phyloP scores from a whole-genome alignment of 129 eudicot species.

The Deinandra increscens region DNA sequence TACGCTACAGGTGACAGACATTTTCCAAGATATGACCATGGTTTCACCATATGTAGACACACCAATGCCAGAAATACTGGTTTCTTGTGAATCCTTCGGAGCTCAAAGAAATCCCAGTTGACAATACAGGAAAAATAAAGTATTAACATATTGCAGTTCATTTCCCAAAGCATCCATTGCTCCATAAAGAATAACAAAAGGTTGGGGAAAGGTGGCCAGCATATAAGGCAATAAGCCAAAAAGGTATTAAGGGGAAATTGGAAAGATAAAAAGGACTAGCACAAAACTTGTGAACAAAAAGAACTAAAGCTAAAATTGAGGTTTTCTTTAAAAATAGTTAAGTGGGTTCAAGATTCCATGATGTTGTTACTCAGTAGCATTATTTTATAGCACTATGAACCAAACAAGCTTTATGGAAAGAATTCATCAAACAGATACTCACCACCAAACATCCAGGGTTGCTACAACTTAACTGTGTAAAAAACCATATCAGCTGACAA shows the following conservation, averaged over 20 bases:
- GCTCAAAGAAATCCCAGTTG: conserved; percentile 18
- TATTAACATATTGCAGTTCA: conserved; percentile 26
- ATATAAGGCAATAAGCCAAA: conserved; percentile 40
- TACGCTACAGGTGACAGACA: conserved; percentile 8
- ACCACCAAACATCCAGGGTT: conserved; percentile 12
- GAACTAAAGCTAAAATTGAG: conserved; percentile 15
- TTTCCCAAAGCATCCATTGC: conserved; percentile 24
- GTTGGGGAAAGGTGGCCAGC: conserved; percentile 35
- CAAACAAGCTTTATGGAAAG: conserved; percentile 13
- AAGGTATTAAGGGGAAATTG: conserved; percentile 23
- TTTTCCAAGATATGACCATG: conserved; percentile 19
- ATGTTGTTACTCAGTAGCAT: conserved; percentile 7
- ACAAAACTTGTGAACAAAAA: conserved; percentile 19
- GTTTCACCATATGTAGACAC: conserved; percentile 30
- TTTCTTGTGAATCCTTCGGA: conserved; percentile 12
- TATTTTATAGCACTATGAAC: conserved; percentile 7
- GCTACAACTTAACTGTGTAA: conserved; percentile 5
- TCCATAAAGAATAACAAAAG: conserved; percentile 25
- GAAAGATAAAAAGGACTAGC: conserved; percentile 30
- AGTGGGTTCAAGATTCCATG: conserved; percentile 31
- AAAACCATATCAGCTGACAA: conserved; percentile 18
- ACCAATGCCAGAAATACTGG: conserved; percentile 34
- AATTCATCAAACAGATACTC: conserved; percentile 20
- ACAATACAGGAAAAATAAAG: conserved; percentile 1
- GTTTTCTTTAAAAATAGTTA: conserved; percentile 7